These are phyloP conservation scores for Xylariaceae sp. DNA, from an alignment of 2,329 filamentous ascomycete genomes.

Conservation along the genomic window DNA sequence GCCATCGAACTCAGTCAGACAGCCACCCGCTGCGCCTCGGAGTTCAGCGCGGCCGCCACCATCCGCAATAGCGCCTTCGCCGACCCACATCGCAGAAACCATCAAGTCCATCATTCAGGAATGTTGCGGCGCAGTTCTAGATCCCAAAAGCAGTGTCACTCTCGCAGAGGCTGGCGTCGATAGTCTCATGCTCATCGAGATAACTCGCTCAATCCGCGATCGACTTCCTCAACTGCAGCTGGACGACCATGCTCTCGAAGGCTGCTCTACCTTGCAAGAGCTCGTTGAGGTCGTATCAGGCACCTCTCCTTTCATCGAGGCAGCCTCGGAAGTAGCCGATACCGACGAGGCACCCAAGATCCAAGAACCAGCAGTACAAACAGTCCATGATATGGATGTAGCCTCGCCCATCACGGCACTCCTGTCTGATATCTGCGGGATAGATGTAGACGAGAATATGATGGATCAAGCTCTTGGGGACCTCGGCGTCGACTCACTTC, in stretches of 20 bases:
- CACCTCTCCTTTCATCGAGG: slow-evolving; percentile 1
- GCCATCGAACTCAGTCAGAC: neutral
- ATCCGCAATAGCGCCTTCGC: neutral
- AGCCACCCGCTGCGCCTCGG: neutral
- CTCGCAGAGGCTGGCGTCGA: slow-evolving; percentile 24
- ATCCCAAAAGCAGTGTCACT: slow-evolving; percentile 2
- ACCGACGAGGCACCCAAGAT: no score
- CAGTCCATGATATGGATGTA: neutral
- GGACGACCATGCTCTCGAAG: slow-evolving; percentile 3
- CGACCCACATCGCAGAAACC: neutral
- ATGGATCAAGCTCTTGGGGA: slow-evolving; percentile 10
- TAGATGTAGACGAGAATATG: slow-evolving; percentile 15
- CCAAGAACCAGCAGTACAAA: no score
- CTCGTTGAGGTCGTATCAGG: slow-evolving; percentile 1
- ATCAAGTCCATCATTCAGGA: slow-evolving; percentile 3
- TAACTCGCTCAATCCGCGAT: slow-evolving; percentile 12
- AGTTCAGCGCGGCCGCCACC: neutral
- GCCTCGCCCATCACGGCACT: slow-evolving; percentile 10
- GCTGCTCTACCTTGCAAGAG: slow-evolving; percentile 7
- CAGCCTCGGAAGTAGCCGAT: neutral
- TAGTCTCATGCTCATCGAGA: slow-evolving; percentile 26
- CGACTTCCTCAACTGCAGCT: slow-evolving; percentile 6
- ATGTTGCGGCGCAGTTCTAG: neutral
- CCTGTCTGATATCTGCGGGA: slow-evolving; percentile 24
- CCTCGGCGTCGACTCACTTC: slow-evolving; percentile 26